These are phyloP conservation scores for Schizothecium vesticola DNA, from an alignment of 495 filamentous ascomycete genomes.

Conservation along the genomic window DNA sequence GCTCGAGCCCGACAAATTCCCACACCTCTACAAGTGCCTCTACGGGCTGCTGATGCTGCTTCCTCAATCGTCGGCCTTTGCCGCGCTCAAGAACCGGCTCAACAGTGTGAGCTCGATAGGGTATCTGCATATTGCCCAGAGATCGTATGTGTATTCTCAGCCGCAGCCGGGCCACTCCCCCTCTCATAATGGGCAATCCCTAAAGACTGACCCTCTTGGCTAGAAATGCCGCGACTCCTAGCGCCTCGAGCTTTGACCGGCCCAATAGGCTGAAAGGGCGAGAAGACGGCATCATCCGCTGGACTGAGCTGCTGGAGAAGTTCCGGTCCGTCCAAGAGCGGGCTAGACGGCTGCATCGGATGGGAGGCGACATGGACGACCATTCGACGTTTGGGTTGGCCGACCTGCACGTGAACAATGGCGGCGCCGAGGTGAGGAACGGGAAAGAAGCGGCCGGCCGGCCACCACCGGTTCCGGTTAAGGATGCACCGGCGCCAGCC, in stretches of 20 bases:
- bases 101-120: slow-evolving; percentile 96
- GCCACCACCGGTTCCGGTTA: slow-evolving; percentile 37
- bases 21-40: slow-evolving; percentile 95
- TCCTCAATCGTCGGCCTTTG: slow-evolving; percentile 94
- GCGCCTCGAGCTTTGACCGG: slow-evolving; percentile 61
- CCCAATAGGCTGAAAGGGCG: slow-evolving; percentile 76
- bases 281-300: slow-evolving; percentile 79
- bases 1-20: slow-evolving; percentile 95
- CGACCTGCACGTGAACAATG: slow-evolving; percentile 43
- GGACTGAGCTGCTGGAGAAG: slow-evolving; percentile 94
- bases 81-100: slow-evolving; percentile 91
- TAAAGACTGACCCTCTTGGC: slow-evolving; percentile 19
- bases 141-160: slow-evolving; percentile 60
- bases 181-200: slow-evolving; percentile 17
- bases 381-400: slow-evolving; percentile 27
- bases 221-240: slow-evolving; percentile 45
- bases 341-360: slow-evolving; percentile 48
- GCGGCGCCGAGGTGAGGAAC: slow-evolving; percentile 30
- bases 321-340: slow-evolving; percentile 86
- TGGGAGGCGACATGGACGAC: slow-evolving; percentile 37
- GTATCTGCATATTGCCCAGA: slow-evolving; percentile 77
- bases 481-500: slow-evolving; percentile 34
- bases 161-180: background rate
- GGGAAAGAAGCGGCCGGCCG: slow-evolving; percentile 12
- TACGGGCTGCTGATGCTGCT: slow-evolving; percentile 97